These are phyloP conservation scores for Penicillium chermesinum DNA, from an alignment of 495 filamentous ascomycete species.

Conservation along the genomic window DNA sequence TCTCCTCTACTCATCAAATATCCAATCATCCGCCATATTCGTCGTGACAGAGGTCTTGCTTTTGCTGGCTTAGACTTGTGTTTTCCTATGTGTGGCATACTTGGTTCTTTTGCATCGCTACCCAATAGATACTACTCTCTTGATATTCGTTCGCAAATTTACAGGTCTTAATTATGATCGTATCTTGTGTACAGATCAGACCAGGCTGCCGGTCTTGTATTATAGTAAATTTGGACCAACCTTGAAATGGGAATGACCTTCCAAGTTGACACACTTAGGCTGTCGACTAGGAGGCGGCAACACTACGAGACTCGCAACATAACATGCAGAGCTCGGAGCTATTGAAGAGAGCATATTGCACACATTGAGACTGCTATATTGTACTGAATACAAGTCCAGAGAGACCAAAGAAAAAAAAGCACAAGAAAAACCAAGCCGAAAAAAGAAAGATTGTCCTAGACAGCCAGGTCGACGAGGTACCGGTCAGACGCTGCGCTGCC, in stretches of 20 bases:
- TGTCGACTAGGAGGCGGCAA: no score
- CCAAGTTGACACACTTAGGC: no score
- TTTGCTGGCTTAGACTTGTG: slow-evolving; percentile 2
- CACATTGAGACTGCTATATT: slow-evolving; percentile 16
- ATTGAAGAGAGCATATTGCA: slow-evolving; percentile 7
- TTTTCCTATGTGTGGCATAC: slow-evolving; percentile 9
- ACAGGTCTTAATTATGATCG: neutral
- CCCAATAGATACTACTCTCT: slow-evolving; percentile 19
- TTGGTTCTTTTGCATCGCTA: slow-evolving; percentile 13
- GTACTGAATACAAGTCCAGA: slow-evolving; percentile 14
- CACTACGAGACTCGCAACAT: no score
- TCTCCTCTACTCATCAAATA: slow-evolving; percentile 14
- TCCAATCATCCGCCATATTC: slow-evolving; percentile 14
- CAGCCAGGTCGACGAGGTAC: slow-evolving; percentile 9
- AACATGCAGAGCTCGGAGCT: no score
- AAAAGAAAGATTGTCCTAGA: slow-evolving; percentile 1
- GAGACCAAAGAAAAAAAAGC: slow-evolving; percentile 12
- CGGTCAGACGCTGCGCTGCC: slow-evolving; percentile 2
- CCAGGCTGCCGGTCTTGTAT: no score
- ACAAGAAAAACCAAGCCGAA: slow-evolving; percentile 2
- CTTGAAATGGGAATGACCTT: no score
- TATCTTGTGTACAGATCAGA: no score
- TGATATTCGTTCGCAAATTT: slow-evolving; percentile 2
- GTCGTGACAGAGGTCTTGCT: neutral
- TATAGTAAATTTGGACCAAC: no score